Evolutionary conservation across 345 rosid species (phyloP).

Genomic region (Eucalyptus urophylla): DNA sequence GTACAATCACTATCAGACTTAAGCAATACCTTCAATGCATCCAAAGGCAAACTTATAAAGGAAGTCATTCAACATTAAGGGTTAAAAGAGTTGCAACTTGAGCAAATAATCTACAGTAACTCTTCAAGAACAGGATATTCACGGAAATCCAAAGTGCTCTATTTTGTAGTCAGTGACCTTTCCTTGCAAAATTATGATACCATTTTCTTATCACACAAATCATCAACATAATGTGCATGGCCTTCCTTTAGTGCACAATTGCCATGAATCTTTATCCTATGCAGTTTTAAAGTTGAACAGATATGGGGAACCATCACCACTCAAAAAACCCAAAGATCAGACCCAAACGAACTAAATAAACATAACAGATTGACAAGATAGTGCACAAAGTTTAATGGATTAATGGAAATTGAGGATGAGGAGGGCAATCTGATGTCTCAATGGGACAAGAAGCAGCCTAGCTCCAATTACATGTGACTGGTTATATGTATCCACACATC

Average conservation of each 20-base stretch:
- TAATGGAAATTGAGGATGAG: background rate
- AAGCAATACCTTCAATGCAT: background rate
- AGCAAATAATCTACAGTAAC: background rate
- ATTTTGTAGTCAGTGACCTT: background rate
- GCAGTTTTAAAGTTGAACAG: background rate
- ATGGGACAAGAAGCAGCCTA: background rate
- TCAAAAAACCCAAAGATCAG: background rate
- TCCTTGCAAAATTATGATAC: background rate
- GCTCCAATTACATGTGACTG: background rate
- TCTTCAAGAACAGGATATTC: background rate
- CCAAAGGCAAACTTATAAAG: background rate
- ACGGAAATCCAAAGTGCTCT: background rate
- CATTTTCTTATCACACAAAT: background rate
- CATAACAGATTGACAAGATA: background rate
- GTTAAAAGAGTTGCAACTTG: background rate
- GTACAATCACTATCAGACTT: background rate
- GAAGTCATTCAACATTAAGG: background rate
- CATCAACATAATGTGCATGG: background rate
- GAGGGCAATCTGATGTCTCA: background rate
- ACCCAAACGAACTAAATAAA: background rate
- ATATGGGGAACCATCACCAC: background rate
- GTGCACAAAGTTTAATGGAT: background rate
- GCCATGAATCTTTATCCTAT: background rate
- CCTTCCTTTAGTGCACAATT: background rate
- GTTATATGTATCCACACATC: background rate